Evolutionary conservation across 352 stramenopile species (phyloP).

Genomic region (Saprolegnia diclina): DNA sequence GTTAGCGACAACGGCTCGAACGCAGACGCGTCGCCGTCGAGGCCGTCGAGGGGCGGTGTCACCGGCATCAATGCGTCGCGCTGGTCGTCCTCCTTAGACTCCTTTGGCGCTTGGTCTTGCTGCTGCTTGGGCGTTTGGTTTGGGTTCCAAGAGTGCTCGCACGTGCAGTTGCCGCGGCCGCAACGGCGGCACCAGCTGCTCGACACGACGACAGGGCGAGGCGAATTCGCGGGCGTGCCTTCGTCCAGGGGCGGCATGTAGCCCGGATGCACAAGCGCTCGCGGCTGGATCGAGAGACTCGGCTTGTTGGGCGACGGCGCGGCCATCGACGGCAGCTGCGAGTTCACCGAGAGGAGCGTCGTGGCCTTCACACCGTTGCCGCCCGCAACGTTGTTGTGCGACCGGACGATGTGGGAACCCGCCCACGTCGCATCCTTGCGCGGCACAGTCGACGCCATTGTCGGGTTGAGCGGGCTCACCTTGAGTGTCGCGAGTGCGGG

Average conservation of each 20-base stretch:
- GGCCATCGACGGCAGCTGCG: neutral
- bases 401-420: neutral
- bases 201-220: neutral
- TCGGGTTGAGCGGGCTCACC: conserved; percentile 10
- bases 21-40: neutral
- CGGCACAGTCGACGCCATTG: neutral
- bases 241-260: conserved; percentile 77
- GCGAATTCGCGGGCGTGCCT: conserved; percentile 34
- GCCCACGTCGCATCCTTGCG: neutral
- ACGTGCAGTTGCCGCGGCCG: neutral
- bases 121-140: conserved; percentile 12
- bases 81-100: conserved; percentile 9
- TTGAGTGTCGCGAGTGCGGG: neutral
- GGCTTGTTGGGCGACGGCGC: neutral
- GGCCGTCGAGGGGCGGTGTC: neutral
- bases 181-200: neutral
- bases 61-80: conserved; percentile 11
- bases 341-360: neutral
- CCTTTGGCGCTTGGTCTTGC: neutral
- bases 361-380: neutral
- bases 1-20: conserved; percentile 12
- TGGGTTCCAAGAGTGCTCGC: neutral
- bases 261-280: conserved; percentile 31
- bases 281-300: conserved; percentile 28
- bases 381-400: neutral